Base-by-base conservation (phyloP, 257 asterid species). In the Henckelia pumila region DNA sequence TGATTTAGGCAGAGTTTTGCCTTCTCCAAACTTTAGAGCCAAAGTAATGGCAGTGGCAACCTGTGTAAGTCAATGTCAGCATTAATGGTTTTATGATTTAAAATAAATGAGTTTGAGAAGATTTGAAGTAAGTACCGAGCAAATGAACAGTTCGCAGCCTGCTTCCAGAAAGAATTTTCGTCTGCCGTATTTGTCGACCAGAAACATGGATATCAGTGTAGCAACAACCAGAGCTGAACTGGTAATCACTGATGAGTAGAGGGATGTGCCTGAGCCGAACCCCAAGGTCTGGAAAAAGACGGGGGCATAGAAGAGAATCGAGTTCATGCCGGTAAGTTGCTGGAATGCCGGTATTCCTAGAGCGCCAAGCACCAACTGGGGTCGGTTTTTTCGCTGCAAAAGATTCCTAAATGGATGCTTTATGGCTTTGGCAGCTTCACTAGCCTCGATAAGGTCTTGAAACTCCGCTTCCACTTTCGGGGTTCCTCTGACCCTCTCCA, bases 221-320 rank as follows among this genome's bases (percentile, higher is more conserved):
- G 92, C 95, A 26, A 86, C 10, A 47, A 88, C 90, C 14, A 88
- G 77, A 7, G 91, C 87, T 1, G 81, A 85, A 61, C 88, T 81
- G 3, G 95, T 82, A 21, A 90, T 77, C 20, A 74, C 79, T 1
- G 95, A 82, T 0, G 97, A 88, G 66, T 73, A 77, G 1, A 90
- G 72, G 1, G 96, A 28, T 0, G 94, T 89, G 5, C 78, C 69
- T 0, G 95, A 77, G 7, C 95, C 95, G n/a, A 88, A 84, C 3
- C 97, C 97, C 71, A 90, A 63, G 78, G 87, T 90, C 81, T 86
- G 87, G 62, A 90, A 90, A 35, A 90, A 75, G 30, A 90, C 97
- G 0, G 97, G 97, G 10, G 95, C 82, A 14, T 89, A 90, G 72
- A 89, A 89, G 3, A 89, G 87, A 75, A 89, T 89, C 17, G 96